Evolutionary conservation across 441 rosid genomes (phyloP), one percentile per base, ranked within the genome.

Genomic region (Manihot esculenta): DNA sequence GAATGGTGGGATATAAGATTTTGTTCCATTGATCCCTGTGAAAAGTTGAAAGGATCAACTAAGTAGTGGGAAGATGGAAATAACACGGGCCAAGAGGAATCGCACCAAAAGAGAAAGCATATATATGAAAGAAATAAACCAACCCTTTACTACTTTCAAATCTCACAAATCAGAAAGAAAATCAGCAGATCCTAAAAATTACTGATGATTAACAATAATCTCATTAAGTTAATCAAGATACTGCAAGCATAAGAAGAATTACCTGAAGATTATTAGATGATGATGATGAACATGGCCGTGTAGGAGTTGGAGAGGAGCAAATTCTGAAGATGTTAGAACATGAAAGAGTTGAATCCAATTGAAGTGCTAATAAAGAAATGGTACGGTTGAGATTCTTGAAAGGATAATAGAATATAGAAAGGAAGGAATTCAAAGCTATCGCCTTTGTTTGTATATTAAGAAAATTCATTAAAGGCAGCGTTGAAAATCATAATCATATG

Each of bases 1-100:
- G 71, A 10, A 21, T 23, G 50, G 7, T 42, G 53, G 33, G 62
- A 10, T 15, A 68, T 23, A 9, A 55, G 51, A 42, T 55, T 55
- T 41, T 55, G 33, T 42, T 68, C 71, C 71, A 68, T 68, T 42
- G 51, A 68, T 55, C 24, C 71, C 53, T 68, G 62, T 10, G 24
- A 13, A 20, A 23, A 21, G 20, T 38, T 15, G 7, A 15, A 23
- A 10, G 47, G 35, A 30, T 30, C 2, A 30, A 30, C 35, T 4
- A 30, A 30, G 4, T 4, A n/a, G n/a, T n/a, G n/a, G n/a, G n/a
- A n/a, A n/a, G n/a, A n/a, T n/a, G n/a, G n/a, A n/a, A n/a, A n/a
- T n/a, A 30, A 4, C 35, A 30, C 4, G 35, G 35, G 35, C 35
- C 35, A 30, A 30, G 35, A 30, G 35, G 2, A 4, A 30, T 30